These are phyloP conservation scores for Botrytis squamosa DNA, from an alignment of 2,329 filamentous ascomycete species.

Conservation along the genomic window DNA sequence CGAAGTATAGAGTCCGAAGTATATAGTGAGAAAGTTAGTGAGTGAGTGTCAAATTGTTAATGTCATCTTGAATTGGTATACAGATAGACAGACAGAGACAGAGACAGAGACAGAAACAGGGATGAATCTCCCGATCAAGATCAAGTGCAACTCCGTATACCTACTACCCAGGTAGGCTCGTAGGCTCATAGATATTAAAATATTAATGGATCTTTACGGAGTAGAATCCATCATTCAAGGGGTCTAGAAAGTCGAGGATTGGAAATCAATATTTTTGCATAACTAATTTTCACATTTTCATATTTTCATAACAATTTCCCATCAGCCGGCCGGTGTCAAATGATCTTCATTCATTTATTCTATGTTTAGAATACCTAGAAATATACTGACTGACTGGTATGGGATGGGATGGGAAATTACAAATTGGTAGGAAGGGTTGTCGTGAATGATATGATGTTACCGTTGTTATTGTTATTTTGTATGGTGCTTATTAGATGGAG, in stretches of 20 bases:
- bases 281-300: not conserved
- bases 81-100: no score
- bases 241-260: slow-evolving; percentile 1
- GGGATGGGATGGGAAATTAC: not conserved
- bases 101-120: not conserved
- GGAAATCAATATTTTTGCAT: not conserved
- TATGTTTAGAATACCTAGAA: not conserved
- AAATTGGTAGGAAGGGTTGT: not conserved
- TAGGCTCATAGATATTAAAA: no score
- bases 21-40: not conserved
- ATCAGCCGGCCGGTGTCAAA: not conserved
- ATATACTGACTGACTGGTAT: no score
- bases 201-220: not conserved
- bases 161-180: no score
- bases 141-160: not conserved
- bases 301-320: not conserved
- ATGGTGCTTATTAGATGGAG: not conserved
- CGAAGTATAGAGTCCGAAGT: not conserved
- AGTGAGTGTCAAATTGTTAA: not conserved
- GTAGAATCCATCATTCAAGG: not conserved
- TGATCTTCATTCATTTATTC: not conserved
- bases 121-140: not conserved
- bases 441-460: not conserved
- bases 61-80: not conserved
- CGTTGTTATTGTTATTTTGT: not conserved